Base-by-base conservation (phyloP, 106 monocot genomes). In the Apostasia ramifera region DNA sequence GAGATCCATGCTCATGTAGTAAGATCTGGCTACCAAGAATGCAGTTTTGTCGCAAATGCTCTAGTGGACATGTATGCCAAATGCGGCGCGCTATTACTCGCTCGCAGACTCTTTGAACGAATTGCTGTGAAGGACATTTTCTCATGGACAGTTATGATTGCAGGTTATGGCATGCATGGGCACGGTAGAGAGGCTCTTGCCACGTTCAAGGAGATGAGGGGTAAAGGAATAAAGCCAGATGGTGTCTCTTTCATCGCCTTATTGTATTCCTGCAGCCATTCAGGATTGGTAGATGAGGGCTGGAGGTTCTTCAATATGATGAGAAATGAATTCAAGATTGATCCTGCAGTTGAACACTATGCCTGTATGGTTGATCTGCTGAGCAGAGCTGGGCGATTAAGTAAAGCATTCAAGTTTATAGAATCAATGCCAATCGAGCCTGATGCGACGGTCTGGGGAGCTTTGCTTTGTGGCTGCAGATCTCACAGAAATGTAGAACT, bases 351-450 rank as follows among this genome's bases (percentile, higher is more conserved):
- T 42, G 85, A 85, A 69, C 92, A 92, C 66, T 92, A 85, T 63
- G 76, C 81, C 4, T 92, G 85, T 63, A 88, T 88, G 80, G 92
- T 92, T 54, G 92, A 88, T 66, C 55, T 92, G 41, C 83, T 92
- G 43, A 74, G 88, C 71, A 85, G 83, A 71, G 78, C 85, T 44
- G 92, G 88, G 44, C 57, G 47, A 26, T 54, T 92, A 57, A 71
- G 14, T 13, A 83, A 83, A 69, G 92, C 88, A 48, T 88, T 77
- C 13, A 80, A 72, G 61, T 88, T 92, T 67, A 81, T 92, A 15
- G 70, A 76, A 44, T 80, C 92, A 43, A 88, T 92, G 88, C 88
- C 92, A 38, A 74, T 85, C 43, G 48, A 80, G 66, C 85, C 85
- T 8, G 83, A 88, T 78, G 70, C 85, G 12, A 78, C 73, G 62